Evolutionary conservation across 208 protist species (phyloP), one percentile per base, ranked within the genome.

Genomic region (Leishmania martiniquensis): DNA sequence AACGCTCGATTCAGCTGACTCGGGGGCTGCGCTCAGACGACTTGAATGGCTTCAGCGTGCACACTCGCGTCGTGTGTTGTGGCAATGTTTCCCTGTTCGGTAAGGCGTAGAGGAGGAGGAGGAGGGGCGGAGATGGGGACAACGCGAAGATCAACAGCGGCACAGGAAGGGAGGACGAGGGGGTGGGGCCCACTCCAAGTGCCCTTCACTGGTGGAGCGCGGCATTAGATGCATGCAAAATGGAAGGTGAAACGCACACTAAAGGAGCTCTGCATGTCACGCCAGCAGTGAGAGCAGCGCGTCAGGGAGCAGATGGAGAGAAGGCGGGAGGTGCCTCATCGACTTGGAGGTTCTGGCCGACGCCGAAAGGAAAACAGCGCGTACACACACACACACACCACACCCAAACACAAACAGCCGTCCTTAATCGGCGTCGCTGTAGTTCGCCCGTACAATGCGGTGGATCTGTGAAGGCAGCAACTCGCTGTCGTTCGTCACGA

Each of bases 391-490:
- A 1, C 60, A 42, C 12, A 10, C 13, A 2, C 37, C 20, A 44
- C 4, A n/a, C 4, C 12, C 12, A 51, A 51, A 51, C 55, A 69
- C 45, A 69, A 76, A 42, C 20, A 20, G 29, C 44, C 15, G 68
- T 69, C 17, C 32, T 85, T 57, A 94, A 74, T 99, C 99, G 12
- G 96, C 96, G 20, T 96, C 90, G 85, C 95, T 92, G 86, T 99
- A 99, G 79, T 98, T 98, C 60, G 99, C 98, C 4, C 96, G 81
- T 10, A 99, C 90, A 63, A 99, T 86, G 44, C 98, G 90, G 83
- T 99, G 99, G 70, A 99, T 97, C 85, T 99, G 99, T 20, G 96
- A 98, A 6, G 98, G 97, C 66, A 93, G 91, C 80, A 98, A 93
- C 57, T 97, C 97, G 65, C 71, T 87, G 32, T 97, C 88, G 84